Evolutionary conservation across 345 rosid genomes (phyloP).

Genomic region (Syzygium grande): DNA sequence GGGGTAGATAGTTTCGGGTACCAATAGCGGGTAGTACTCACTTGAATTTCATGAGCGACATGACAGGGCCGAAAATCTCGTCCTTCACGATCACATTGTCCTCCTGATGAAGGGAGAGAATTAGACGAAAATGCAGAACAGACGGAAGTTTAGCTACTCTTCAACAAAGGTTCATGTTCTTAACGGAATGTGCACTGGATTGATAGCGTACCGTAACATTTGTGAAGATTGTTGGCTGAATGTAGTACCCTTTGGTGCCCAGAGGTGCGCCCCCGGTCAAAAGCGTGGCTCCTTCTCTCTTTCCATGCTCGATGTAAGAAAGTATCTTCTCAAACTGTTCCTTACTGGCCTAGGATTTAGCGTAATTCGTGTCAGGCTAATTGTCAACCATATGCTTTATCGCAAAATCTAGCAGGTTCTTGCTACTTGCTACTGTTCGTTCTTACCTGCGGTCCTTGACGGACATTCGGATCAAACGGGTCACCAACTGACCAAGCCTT

Average conservation of each 20-base stretch:
- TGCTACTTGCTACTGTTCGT: background rate
- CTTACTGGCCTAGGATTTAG: slow-evolving; percentile 31
- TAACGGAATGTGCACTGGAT: background rate
- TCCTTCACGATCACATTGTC: slow-evolving; percentile 57
- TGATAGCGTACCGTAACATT: slow-evolving; percentile 41
- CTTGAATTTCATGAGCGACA: slow-evolving; percentile 74
- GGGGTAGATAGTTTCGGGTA: background rate
- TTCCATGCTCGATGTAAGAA: slow-evolving; percentile 59
- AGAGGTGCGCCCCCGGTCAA: slow-evolving; percentile 42
- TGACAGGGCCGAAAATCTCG: slow-evolving; percentile 78
- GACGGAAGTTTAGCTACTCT: background rate
- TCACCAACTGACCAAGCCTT: slow-evolving; percentile 54
- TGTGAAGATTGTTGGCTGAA: slow-evolving; percentile 63
- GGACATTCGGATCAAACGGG: slow-evolving; percentile 44
- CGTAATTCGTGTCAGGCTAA: background rate
- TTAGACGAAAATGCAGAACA: background rate
- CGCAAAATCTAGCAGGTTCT: background rate
- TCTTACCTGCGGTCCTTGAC: slow-evolving; percentile 72
- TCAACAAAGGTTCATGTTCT: background rate
- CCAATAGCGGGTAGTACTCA: slow-evolving; percentile 7
- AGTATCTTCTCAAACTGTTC: slow-evolving; percentile 46
- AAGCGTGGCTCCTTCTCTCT: slow-evolving; percentile 59
- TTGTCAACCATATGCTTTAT: background rate
- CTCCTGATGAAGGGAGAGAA: slow-evolving; percentile 23
- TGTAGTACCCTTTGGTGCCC: slow-evolving; percentile 49